phyloP scores from a whole-genome alignment of 1,139 yeast species.

The Candida sojae region DNA sequence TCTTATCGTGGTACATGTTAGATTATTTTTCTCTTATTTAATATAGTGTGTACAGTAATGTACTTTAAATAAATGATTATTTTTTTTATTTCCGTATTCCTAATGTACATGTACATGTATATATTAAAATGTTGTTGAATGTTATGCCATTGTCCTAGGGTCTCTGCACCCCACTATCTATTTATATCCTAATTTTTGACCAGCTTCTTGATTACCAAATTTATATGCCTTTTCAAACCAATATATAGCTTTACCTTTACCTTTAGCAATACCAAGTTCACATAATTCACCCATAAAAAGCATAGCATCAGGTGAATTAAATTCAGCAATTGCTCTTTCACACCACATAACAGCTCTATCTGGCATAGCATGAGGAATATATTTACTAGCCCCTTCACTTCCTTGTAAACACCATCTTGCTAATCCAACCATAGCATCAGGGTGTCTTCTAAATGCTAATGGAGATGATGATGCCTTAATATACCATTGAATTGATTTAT shows the following conservation, averaged over 20 bases:
- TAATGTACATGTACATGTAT: constrained; percentile 1
- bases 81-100: background rate
- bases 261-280: constrained; percentile 76
- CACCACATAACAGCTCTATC: constrained; percentile 90
- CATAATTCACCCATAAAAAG: constrained; percentile 81
- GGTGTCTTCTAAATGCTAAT: constrained; percentile 59
- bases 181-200: constrained; percentile 14
- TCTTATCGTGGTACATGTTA: constrained; percentile 60
- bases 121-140: background rate
- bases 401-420: constrained; percentile 94
- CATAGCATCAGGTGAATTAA: constrained; percentile 75
- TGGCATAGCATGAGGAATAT: constrained; percentile 66
- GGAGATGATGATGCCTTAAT: constrained; percentile 70
- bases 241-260: constrained; percentile 31
- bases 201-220: constrained; percentile 24
- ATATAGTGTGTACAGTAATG: no score
- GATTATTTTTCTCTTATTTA: no score
- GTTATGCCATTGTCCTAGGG: background rate
- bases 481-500: constrained; percentile 88
- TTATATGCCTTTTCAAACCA: constrained; percentile 28
- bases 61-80: no score
- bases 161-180: background rate
- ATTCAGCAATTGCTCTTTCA: constrained; percentile 74
- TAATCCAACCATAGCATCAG: constrained; percentile 86
- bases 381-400: constrained; percentile 53